Evolutionary conservation across 805 yeast species (phyloP).

Genomic region (Priceomyces medius): DNA sequence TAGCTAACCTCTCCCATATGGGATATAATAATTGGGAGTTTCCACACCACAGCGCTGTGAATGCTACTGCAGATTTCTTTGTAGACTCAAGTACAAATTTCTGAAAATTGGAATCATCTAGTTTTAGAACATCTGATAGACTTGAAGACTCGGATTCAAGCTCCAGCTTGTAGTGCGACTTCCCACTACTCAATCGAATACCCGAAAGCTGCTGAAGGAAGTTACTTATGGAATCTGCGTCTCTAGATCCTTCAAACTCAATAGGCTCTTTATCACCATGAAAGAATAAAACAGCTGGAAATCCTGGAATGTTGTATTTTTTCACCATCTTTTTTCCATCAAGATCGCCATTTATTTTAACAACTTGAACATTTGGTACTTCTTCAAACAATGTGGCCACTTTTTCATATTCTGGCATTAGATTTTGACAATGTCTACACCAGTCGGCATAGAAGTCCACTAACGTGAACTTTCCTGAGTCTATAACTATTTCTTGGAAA

Average conservation of each 20-base stretch:
- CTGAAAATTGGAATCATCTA: slow-evolving; percentile 45
- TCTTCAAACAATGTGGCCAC: slow-evolving; percentile 30
- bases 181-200: slow-evolving; percentile 13
- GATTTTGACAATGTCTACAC: slow-evolving; percentile 66
- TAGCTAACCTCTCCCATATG: slow-evolving; percentile 48
- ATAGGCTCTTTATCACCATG: slow-evolving; percentile 52
- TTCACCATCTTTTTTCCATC: slow-evolving; percentile 49
- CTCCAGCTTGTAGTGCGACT: slow-evolving; percentile 13
- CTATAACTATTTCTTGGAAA: slow-evolving; percentile 55
- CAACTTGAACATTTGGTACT: slow-evolving; percentile 42
- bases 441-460: slow-evolving; percentile 62
- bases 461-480: slow-evolving; percentile 49
- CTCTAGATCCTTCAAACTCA: slow-evolving; percentile 57
- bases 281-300: slow-evolving; percentile 63
- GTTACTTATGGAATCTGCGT: slow-evolving; percentile 47
- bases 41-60: slow-evolving; percentile 63
- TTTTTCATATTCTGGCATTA: slow-evolving; percentile 50
- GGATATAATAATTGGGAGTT: slow-evolving; percentile 57
- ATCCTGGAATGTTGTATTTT: slow-evolving; percentile 56
- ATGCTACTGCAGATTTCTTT: slow-evolving; percentile 41
- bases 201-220: slow-evolving; percentile 47
- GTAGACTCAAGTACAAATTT: slow-evolving; percentile 33
- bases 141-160: not conserved
- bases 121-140: slow-evolving; percentile 17
- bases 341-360: slow-evolving; percentile 60